Evolutionary conservation across 176 grass and related monocot genomes (phyloP), one percentile per base, ranked within the genome.

Genomic region (Zoysia japonica): DNA sequence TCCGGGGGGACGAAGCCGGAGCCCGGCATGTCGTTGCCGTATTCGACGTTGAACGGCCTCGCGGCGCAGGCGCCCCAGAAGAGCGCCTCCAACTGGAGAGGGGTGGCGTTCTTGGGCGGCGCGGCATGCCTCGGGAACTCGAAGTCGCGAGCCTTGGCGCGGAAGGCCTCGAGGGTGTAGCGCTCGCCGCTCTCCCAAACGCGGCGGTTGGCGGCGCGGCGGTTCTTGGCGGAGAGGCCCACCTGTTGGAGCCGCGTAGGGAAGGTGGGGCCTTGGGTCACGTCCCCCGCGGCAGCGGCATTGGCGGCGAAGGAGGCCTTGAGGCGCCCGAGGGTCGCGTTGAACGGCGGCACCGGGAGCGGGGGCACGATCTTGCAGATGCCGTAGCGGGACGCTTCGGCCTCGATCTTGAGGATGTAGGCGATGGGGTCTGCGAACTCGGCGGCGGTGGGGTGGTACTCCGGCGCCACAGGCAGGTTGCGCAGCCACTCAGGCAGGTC

Each of bases 301-400:
- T 87, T 83, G 84, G 90, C 85, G 55, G 92, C 67, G 60, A 99
- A 95, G 41, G 96, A 93, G 50, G 84, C 85, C 71, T 79, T 85
- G 80, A 99, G 86, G 55, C 91, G 91, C 41, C 81, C 68, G 17
- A 99, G 28, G 20, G 90, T 88, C 39, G 88, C 85, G 72, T 87
- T 89, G 67, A 80, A 88, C 39, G 90, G 76, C 15, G 92, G 90
- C 6, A 82, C 41, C 43, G 96, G 84, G 54, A 93, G 75, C 17
- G 96, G 92, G 8, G 96, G 92, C 16, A 96, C 90, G 90, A 99
- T 93, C 88, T 96, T 99, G 86, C 96, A 99, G 90, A 99, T 99
- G 78, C 96, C 96, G 68, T 91, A 99, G 71, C 87, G 84, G 20
- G 92, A 92, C 14, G 96, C 96, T 82, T 91, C 92, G 77, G 82